Evolutionary conservation across 2,329 filamentous ascomycete genomes (phyloP).

Genomic region (Penicillium sp.): DNA sequence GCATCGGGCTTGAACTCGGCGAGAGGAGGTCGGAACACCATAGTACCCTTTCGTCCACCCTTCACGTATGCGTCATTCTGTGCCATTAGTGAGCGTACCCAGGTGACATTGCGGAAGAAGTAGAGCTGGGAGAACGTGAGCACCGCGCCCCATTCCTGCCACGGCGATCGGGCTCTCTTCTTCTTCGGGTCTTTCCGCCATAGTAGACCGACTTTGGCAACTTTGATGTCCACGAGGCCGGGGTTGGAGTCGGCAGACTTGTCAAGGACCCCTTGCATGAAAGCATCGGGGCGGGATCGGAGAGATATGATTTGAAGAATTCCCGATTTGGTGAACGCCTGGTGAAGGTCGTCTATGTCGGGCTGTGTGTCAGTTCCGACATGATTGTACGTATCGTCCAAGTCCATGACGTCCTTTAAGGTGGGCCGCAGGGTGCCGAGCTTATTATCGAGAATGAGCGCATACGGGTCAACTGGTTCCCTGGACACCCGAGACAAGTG

Average conservation of each 20-base stretch:
- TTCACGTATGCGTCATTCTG: conserved; percentile 85
- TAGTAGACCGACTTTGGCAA: conserved; percentile 91
- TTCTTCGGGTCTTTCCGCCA: conserved; percentile 96
- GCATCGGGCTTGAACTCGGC: conserved; percentile 92
- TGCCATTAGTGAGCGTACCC: conserved; percentile 88
- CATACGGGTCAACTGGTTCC: conserved; percentile 94
- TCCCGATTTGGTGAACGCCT: conserved; percentile 87
- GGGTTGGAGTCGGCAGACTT: conserved; percentile 87
- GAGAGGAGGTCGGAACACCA: conserved; percentile 88
- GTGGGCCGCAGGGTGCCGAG: conserved; percentile 81
- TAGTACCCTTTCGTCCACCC: conserved; percentile 73
- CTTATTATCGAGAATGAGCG: conserved; percentile 87
- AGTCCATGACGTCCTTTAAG: conserved; percentile 86
- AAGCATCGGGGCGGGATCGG: conserved; percentile 89
- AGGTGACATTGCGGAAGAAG: conserved; percentile 90
- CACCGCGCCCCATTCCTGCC: conserved; percentile 98
- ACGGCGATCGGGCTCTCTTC: conserved; percentile 90
- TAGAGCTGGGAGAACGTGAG: conserved; percentile 96
- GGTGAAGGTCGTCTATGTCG: conserved; percentile 80
- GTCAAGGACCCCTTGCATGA: conserved; percentile 84
- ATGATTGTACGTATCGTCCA: conserved; percentile 92
- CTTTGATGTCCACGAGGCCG: conserved; percentile 94
- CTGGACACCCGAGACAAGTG: conserved; percentile 67
- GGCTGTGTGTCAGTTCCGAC: conserved; percentile 75
- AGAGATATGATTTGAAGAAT: conserved; percentile 94